Conservation (phyloP, 495 filamentous ascomycete species). For the Tuber melanosporum region DNA sequence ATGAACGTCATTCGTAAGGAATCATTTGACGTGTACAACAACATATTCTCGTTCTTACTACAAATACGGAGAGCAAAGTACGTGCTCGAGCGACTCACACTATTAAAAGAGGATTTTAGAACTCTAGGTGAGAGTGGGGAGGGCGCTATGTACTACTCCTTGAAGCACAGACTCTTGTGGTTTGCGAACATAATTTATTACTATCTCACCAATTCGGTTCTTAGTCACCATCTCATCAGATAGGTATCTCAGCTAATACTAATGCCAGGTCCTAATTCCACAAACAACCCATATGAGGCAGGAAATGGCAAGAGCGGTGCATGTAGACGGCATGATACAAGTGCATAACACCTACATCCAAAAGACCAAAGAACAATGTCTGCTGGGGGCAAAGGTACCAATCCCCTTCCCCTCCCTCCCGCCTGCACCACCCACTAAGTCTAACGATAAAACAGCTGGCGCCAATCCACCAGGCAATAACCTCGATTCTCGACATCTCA, state of each 20-base stretch:
- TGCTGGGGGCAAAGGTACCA: conserved; percentile 54
- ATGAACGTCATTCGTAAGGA: conserved; percentile 66
- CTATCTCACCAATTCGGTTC: conserved; percentile 62
- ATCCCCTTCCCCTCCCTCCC: background rate
- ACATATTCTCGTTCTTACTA: conserved; percentile 65
- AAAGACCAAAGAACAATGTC: conserved; percentile 56
- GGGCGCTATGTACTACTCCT: conserved; percentile 50
- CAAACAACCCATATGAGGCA: conserved; percentile 50
- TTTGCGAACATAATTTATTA: conserved; percentile 66
- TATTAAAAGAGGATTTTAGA: conserved; percentile 40
- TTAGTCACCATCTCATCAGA: background rate
- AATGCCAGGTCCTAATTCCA: conserved; percentile 50
- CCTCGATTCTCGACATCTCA: conserved; percentile 57
- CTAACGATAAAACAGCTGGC: conserved; percentile 42
- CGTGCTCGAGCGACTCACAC: conserved; percentile 56
- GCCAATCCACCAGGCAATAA: conserved; percentile 59
- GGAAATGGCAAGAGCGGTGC: conserved; percentile 55
- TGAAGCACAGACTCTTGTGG: conserved; percentile 72
- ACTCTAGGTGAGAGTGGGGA: conserved; percentile 6
- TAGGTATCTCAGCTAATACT: background rate
- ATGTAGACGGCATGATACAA: conserved; percentile 74
- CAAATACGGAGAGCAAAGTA: conserved; percentile 70
- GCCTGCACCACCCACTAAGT: conserved; percentile 4
- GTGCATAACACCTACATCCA: conserved; percentile 60
- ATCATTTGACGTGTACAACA: conserved; percentile 59